phyloP scores from a whole-genome alignment of 164 flowering plant genomes.

The Vitis rotundifolia region DNA sequence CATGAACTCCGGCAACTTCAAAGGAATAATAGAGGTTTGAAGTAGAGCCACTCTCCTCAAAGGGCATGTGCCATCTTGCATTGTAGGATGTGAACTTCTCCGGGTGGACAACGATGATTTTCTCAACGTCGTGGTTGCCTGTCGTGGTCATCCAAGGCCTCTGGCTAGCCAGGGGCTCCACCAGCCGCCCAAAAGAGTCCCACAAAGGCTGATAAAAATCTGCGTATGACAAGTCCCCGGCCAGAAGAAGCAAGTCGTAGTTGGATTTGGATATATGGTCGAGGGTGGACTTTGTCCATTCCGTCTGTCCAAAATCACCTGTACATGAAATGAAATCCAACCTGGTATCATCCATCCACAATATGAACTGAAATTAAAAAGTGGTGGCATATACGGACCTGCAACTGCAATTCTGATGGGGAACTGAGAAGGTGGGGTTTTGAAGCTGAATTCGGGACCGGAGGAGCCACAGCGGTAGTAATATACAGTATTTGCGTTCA shows the following conservation, averaged over 20 bases:
- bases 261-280: slow-evolving; percentile 51
- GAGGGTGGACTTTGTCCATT: slow-evolving; percentile 76
- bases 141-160: slow-evolving; percentile 93
- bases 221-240: slow-evolving; percentile 86
- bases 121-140: slow-evolving; percentile 88
- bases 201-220: slow-evolving; percentile 56
- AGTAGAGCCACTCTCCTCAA: slow-evolving; percentile 55
- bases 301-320: slow-evolving; percentile 92
- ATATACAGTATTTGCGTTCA: slow-evolving; percentile 45
- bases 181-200: slow-evolving; percentile 82
- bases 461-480: slow-evolving; percentile 48
- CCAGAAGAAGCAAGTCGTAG: slow-evolving; percentile 69
- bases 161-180: slow-evolving; percentile 76
- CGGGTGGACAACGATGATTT: slow-evolving; percentile 36
- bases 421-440: slow-evolving; percentile 47
- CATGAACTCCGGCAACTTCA: slow-evolving; percentile 64
- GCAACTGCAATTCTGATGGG: slow-evolving; percentile 42
- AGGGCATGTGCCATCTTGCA: slow-evolving; percentile 86
- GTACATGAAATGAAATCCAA: not conserved
- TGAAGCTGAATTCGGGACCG: slow-evolving; percentile 35
- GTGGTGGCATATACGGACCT: slow-evolving; percentile 5
- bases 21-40: slow-evolving; percentile 95
- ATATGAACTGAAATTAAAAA: not conserved
- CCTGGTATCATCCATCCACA: no score
- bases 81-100: slow-evolving; percentile 65